phyloP scores from a whole-genome alignment of 805 yeast species.

The Ogataea pini region DNA sequence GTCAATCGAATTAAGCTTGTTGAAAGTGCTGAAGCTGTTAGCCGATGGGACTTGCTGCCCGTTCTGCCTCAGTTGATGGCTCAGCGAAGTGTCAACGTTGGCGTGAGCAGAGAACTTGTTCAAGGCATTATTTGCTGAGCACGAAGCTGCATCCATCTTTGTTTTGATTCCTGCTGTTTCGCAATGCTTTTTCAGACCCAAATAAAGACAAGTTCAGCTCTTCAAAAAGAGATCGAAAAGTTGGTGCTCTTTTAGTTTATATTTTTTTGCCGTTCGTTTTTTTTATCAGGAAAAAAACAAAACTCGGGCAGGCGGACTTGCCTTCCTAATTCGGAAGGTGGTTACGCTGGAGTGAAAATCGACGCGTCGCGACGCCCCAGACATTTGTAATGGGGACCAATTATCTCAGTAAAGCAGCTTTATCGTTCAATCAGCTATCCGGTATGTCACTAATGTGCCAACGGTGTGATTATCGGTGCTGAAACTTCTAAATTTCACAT shows the following conservation, averaged over 20 bases:
- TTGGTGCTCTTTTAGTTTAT: background rate
- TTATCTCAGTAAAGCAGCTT: too few relatives aligned
- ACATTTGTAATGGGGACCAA: too few relatives aligned
- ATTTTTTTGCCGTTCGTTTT: background rate
- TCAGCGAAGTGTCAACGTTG: conserved; percentile 43
- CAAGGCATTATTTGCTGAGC: conserved; percentile 49
- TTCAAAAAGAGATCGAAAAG: background rate
- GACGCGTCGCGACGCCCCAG: conserved; percentile 12
- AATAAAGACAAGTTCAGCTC: background rate
- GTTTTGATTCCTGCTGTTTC: background rate
- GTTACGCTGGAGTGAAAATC: conserved; percentile 1
- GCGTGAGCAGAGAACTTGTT: conserved; percentile 43
- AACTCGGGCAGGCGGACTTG: conserved; percentile 10
- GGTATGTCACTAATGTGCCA: conserved; percentile 70
- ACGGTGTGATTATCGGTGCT: conserved; percentile 68
- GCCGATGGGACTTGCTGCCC: conserved; percentile 1
- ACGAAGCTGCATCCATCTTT: conserved; percentile 28
- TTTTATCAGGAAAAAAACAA: conserved; percentile 1
- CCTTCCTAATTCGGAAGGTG: conserved; percentile 16
- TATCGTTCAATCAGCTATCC: conserved; percentile 29
- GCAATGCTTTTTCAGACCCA: too few relatives aligned
- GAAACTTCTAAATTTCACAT: conserved; percentile 69
- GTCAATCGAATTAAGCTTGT: conserved; percentile 31
- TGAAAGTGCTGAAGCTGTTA: conserved; percentile 11
- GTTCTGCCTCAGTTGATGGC: conserved; percentile 33